Base-by-base conservation (phyloP, 1,284 basidiomycete species). In the Acaromyces ingoldii region DNA sequence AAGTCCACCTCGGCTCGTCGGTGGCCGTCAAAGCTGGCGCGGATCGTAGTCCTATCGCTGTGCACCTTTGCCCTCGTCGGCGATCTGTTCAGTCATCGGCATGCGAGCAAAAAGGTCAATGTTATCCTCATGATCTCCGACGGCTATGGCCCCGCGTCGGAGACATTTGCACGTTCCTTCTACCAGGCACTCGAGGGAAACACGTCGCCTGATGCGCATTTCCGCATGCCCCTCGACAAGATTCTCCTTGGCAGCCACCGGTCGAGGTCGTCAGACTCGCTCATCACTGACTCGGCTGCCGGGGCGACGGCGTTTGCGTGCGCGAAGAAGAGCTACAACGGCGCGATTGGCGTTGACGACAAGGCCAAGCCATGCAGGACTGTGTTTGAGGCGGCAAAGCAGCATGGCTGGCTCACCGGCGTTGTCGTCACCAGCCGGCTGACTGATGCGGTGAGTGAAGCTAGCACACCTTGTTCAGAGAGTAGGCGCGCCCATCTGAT, bases 241-340 rank as follows among this genome's bases (percentile, higher is more conserved):
- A 44, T 67, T 30, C 62, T 70, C 6, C 62, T 76, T 36, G 74
- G 74, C 33, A 60, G 64, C 30, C 59, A 74, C 25, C 62, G 74
- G 15, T 74, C 73, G 4, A 56, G 73, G 6, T 61, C 74, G 1
- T 66, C 65, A 47, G 55, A 73, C 52, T 68, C 65, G 24, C 60
- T 74, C 29, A 70, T 76, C n/a, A 75, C 74, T 34, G 74, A 76
- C 59, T 70, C 67, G n/a, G 70, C 74, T 11, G 74, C 74, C 2
- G 60, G 58, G 1, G 74, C 67, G 0, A 76, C 74, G 6, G 74
- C 74, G 24, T 76, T 70, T 46, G 69, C 74, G 21, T 74, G 71
- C 40, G 74, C 49, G 7, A 50, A 44, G 41, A 71, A 74, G 53
- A 63, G 55, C 30, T 64, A 66, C 53, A 75, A 75, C 51, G 72